A percentile compares a stretch with the other conserved stretches of the same genome.
Evolutionary conservation across 2,329 filamentous ascomycete genomes (phyloP).

Genomic region (Ceratocystis lukuohia): DNA sequence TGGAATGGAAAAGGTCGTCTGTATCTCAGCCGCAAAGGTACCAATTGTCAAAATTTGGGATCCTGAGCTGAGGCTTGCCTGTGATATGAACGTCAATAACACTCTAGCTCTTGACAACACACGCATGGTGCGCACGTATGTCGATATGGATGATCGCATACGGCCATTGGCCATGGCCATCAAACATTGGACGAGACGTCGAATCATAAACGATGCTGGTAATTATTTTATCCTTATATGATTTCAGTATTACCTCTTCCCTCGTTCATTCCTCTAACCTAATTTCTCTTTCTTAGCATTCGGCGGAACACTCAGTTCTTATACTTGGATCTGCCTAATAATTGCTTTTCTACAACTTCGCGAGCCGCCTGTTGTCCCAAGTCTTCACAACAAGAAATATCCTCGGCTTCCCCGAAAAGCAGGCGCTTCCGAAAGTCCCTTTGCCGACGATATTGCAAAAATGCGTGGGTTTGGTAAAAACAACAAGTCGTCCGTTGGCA

Average conservation of each 20-base stretch:
- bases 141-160: constrained; percentile 81
- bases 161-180: constrained; percentile 89
- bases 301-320: constrained; percentile 89
- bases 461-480: constrained; percentile 59
- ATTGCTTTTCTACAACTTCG: constrained; percentile 89
- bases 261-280: neutral
- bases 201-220: constrained; percentile 95
- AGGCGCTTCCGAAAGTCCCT: constrained; percentile 58
- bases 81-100: constrained; percentile 99
- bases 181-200: constrained; percentile 90
- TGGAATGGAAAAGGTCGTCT: constrained; percentile 93
- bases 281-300: constrained; percentile 44
- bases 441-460: constrained; percentile 72
- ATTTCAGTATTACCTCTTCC: neutral
- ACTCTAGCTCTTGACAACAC: constrained; percentile 90
- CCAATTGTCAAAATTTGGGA: constrained; percentile 99
- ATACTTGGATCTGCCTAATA: constrained; percentile 98
- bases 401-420: constrained; percentile 39
- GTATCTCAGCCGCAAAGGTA: constrained; percentile 87
- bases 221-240: constrained; percentile 28
- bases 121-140: constrained; percentile 93
- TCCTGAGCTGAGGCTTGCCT: constrained; percentile 74
- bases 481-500: constrained; percentile 71
- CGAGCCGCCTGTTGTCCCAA: constrained; percentile 69
- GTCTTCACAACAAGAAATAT: constrained; percentile 62